A percentile compares a stretch with the other conserved stretches of the same genome.
Conservation (phyloP, 768 basidiomycete genomes). For the Termitomyces sp. region DNA sequence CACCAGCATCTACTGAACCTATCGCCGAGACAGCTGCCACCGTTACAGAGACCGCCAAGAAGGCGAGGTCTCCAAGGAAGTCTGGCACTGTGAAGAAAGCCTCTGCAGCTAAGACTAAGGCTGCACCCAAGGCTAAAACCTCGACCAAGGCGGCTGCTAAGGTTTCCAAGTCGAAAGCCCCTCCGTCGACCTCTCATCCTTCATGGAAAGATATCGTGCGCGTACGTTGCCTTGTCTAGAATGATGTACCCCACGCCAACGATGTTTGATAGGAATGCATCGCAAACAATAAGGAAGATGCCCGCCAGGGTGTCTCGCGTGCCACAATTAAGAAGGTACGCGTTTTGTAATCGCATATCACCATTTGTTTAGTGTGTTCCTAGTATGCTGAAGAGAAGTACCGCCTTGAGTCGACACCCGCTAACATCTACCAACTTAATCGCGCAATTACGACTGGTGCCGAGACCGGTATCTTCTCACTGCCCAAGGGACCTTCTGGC, state of each 20-base stretch:
- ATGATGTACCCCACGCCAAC: background rate
- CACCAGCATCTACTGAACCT: slow-evolving; percentile 16
- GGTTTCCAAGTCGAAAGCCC: slow-evolving; percentile 19
- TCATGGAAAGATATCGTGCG: slow-evolving; percentile 54
- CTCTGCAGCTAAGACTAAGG: slow-evolving; percentile 10
- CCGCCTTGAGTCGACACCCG: slow-evolving; percentile 61
- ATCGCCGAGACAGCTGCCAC: slow-evolving; percentile 10
- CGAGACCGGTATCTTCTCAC: slow-evolving; percentile 36
- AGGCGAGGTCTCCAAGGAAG: slow-evolving; percentile 17
- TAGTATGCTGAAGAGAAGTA: slow-evolving; percentile 85
- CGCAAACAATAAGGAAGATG: slow-evolving; percentile 54
- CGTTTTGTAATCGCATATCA: slow-evolving; percentile 2
- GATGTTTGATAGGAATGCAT: slow-evolving; percentile 60
- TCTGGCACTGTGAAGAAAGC: slow-evolving; percentile 15
- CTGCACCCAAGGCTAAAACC: slow-evolving; percentile 23
- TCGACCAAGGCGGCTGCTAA: slow-evolving; percentile 22
- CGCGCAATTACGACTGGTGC: slow-evolving; percentile 68
- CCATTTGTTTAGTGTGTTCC: slow-evolving; percentile 7
- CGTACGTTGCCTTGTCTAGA: slow-evolving; percentile 21
- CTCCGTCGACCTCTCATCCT: slow-evolving; percentile 30
- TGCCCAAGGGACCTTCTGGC: slow-evolving; percentile 45
- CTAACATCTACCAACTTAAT: slow-evolving; percentile 67
- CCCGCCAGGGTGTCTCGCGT: slow-evolving; percentile 71
- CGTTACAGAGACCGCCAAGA: slow-evolving; percentile 13
- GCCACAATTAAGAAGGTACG: slow-evolving; percentile 77